A percentile compares a stretch with the other conserved stretches of the same genome.
Conservation (phyloP, 441 rosid genomes). For the Heliophila coronopifolia region DNA sequence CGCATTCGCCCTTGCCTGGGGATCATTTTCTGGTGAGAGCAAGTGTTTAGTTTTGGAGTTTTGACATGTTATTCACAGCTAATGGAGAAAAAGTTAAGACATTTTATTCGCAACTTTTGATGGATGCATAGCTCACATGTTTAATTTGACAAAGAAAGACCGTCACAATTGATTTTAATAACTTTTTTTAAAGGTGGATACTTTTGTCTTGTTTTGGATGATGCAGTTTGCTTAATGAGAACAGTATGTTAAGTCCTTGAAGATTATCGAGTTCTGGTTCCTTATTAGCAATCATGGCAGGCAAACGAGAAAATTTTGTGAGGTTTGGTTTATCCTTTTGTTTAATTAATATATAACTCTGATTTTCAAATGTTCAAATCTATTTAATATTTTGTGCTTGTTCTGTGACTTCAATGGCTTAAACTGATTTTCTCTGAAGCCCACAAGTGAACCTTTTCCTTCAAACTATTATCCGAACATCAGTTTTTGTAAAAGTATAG, state of each 20-base stretch:
- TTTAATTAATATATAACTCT: background rate
- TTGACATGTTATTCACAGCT: too few relatives aligned
- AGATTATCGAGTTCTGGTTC: background rate
- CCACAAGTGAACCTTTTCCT: background rate
- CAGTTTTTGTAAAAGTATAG: background rate
- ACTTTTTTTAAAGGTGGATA: background rate
- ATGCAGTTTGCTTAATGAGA: constrained; percentile 10
- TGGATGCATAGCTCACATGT: too few relatives aligned
- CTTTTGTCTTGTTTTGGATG: background rate
- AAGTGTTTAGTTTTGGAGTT: too few relatives aligned
- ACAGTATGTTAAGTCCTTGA: background rate
- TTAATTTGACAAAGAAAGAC: too few relatives aligned
- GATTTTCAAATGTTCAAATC: background rate
- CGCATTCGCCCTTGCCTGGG: too few relatives aligned
- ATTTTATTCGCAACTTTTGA: background rate
- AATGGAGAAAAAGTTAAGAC: background rate
- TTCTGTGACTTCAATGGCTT: too few relatives aligned
- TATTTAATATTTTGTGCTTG: background rate
- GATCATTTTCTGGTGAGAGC: constrained; percentile 7
- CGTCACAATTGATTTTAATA: too few relatives aligned
- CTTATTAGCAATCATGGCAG: constrained; percentile 20
- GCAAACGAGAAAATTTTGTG: constrained; percentile 20
- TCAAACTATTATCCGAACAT: too few relatives aligned
- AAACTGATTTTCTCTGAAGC: background rate
- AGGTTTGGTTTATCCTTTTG: constrained; percentile 19